Conservation (phyloP, 371 early-diverging fungal genomes). For the Mucor indicus region DNA sequence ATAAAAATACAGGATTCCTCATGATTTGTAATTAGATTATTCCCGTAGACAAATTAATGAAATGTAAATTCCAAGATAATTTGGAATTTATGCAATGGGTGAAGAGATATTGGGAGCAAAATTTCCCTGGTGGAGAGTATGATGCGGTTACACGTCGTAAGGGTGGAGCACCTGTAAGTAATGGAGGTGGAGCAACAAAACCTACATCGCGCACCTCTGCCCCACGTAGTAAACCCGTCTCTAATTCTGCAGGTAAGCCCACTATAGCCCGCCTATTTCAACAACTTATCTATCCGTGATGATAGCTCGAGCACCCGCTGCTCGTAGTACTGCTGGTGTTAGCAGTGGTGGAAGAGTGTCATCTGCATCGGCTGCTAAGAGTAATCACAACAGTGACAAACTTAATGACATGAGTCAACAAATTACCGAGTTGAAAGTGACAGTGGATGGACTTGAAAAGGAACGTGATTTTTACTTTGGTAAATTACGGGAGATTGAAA, state of each 20-base stretch:
- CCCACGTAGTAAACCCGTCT: too few relatives aligned
- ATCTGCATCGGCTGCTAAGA: slow-evolving; percentile 31
- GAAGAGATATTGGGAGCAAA: slow-evolving; percentile 83
- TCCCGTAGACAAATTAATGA: slow-evolving; percentile 81
- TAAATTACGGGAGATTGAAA: slow-evolving; percentile 90
- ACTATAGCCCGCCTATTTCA: too few relatives aligned
- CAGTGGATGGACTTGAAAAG: slow-evolving; percentile 84
- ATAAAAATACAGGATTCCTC: background rate
- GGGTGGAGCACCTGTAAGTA: slow-evolving; percentile 43
- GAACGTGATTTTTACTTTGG: slow-evolving; percentile 94
- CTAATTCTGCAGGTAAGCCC: too few relatives aligned
- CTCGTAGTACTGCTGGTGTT: slow-evolving; percentile 9
- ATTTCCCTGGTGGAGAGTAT: slow-evolving; percentile 78
- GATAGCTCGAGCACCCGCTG: too few relatives aligned
- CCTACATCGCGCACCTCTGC: too few relatives aligned
- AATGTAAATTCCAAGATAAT: slow-evolving; percentile 95
- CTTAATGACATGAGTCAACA: slow-evolving; percentile 69
- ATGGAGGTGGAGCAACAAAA: background rate
- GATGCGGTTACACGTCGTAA: slow-evolving; percentile 79
- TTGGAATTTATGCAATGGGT: slow-evolving; percentile 95
- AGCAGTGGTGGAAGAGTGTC: slow-evolving; percentile 25
- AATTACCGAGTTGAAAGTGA: slow-evolving; percentile 69
- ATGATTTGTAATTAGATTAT: slow-evolving; percentile 47
- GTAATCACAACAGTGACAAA: too few relatives aligned
- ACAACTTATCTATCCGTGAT: too few relatives aligned